Evolutionary conservation across 371 early-diverging fungal species (phyloP).

Genomic region (Mucor plumbeus): DNA sequence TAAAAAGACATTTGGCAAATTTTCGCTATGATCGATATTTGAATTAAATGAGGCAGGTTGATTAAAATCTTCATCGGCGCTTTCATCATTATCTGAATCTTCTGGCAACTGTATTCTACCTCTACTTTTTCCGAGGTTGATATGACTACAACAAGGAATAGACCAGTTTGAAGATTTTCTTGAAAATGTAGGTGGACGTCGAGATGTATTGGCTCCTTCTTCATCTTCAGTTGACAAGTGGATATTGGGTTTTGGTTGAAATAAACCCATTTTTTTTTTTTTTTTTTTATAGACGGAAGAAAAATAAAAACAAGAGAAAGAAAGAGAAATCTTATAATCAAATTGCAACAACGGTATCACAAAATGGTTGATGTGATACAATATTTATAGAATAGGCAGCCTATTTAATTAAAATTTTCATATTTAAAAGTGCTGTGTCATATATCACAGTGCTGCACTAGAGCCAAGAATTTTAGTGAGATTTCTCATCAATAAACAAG

Average conservation of each 20-base stretch:
- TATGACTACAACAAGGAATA: conserved; percentile 25
- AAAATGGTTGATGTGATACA: conserved; percentile 1
- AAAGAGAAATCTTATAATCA: not conserved
- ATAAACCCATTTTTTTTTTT: not conserved
- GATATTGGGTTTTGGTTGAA: not conserved
- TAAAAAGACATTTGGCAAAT: conserved; percentile 2
- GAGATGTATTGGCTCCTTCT: not conserved
- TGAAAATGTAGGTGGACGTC: not conserved
- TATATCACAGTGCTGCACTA: too few relatives aligned
- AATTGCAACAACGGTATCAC: not conserved
- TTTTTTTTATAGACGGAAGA: not conserved
- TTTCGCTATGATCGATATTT: not conserved
- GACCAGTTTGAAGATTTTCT: conserved; percentile 14
- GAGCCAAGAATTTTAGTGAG: too few relatives aligned
- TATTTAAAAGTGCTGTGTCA: too few relatives aligned
- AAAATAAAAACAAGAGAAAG: not conserved
- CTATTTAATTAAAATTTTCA: too few relatives aligned
- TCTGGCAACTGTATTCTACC: conserved; percentile 26
- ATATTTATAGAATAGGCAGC: not conserved
- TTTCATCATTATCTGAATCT: conserved; percentile 25
- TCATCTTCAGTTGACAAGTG: not conserved
- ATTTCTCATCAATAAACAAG: too few relatives aligned
- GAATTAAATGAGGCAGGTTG: not conserved
- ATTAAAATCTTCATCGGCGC: conserved; percentile 12
- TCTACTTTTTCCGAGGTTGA: not conserved